phyloP scores from a whole-genome alignment of 148 eudicot genomes.

The Cornus suecica region DNA sequence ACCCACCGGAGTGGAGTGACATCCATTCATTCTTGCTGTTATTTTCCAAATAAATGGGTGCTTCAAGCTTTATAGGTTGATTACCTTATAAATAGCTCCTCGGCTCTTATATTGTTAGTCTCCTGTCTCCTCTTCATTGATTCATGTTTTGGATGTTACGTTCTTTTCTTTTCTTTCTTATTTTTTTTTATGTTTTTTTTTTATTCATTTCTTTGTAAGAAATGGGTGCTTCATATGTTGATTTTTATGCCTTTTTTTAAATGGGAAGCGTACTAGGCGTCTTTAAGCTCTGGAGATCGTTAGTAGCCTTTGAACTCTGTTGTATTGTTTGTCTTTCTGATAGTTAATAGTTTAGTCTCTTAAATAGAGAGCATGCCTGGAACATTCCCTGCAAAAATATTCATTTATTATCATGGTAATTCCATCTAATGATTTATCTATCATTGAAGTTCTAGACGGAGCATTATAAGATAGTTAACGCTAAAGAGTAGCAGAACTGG shows the following conservation, averaged over 20 bases:
- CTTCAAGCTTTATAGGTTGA: background rate
- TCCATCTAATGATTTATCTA: background rate
- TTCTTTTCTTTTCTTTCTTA: too few species aligned
- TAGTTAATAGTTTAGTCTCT: background rate
- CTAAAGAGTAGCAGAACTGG: background rate
- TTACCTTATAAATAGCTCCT: background rate
- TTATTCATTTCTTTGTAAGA: background rate
- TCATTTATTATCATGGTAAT: background rate
- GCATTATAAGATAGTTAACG: background rate
- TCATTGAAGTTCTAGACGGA: background rate
- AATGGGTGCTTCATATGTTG: background rate
- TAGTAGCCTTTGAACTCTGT: constrained; percentile 3
- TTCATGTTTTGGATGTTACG: background rate
- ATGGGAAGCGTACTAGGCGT: background rate
- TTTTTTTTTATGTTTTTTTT: too few species aligned
- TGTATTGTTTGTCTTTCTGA: background rate
- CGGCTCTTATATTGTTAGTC: background rate
- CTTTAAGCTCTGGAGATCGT: background rate
- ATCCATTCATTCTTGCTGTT: too few species aligned
- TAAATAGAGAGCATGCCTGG: background rate
- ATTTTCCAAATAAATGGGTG: background rate
- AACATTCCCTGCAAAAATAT: background rate
- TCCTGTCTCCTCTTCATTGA: background rate
- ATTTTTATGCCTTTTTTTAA: too few species aligned
- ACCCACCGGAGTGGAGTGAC: too few species aligned